These are phyloP conservation scores for Leccinellum albellum DNA, from an alignment of 768 basidiomycete genomes.

Conservation along the genomic window DNA sequence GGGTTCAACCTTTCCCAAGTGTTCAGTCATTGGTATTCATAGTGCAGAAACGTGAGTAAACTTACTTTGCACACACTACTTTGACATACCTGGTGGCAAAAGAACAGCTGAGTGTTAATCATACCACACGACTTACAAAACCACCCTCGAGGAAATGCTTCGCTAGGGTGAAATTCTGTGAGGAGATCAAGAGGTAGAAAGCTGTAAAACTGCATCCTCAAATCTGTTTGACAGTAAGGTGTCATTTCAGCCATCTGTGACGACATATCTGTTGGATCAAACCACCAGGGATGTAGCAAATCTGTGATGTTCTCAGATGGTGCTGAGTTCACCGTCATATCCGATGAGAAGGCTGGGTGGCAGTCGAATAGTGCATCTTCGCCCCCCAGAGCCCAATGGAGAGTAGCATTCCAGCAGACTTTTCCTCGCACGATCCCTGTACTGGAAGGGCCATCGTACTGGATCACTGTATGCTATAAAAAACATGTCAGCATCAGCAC, in stretches of 20 bases:
- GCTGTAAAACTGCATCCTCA: slow-evolving; percentile 26
- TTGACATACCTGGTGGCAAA: slow-evolving; percentile 47
- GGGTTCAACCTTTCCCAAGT: slow-evolving; percentile 17
- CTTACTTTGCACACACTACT: slow-evolving; percentile 40
- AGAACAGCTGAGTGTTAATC: slow-evolving; percentile 42
- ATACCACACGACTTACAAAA: slow-evolving; percentile 46
- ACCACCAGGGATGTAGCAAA: slow-evolving; percentile 20
- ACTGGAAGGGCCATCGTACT: neutral
- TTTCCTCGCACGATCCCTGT: slow-evolving; percentile 22
- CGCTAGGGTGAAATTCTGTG: slow-evolving; percentile 28
- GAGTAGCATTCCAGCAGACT: slow-evolving; percentile 44
- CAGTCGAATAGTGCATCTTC: slow-evolving; percentile 35
- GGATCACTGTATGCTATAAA: slow-evolving; percentile 15
- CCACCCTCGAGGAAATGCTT: slow-evolving; percentile 45
- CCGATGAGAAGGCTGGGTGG: neutral
- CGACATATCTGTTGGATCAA: slow-evolving; percentile 10
- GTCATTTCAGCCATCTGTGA: slow-evolving; percentile 4
- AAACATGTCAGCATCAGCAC: neutral
- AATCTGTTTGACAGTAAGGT: slow-evolving; percentile 22
- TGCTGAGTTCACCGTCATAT: neutral
- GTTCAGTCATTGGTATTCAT: slow-evolving; percentile 8
- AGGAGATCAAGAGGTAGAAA: slow-evolving; percentile 31
- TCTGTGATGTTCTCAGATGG: neutral
- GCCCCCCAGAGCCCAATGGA: slow-evolving; percentile 49
- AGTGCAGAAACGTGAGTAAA: neutral